Evolutionary conservation across 73 alveolate genomes (phyloP).

Genomic region (Tetrahymena borealis): DNA sequence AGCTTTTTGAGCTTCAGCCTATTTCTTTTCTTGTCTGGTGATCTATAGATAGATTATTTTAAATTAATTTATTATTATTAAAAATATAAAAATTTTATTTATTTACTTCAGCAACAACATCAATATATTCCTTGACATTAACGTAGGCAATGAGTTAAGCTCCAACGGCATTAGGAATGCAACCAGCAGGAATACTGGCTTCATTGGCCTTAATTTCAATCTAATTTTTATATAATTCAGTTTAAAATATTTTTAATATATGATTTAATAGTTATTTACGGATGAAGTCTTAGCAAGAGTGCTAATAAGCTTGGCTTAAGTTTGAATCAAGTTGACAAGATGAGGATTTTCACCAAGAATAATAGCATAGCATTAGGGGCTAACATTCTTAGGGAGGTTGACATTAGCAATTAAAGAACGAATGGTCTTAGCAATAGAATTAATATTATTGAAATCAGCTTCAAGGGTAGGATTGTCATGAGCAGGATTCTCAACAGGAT

Average conservation of each 20-base stretch:
- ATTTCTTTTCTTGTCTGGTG: background rate
- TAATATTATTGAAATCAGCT: background rate
- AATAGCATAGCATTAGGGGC: slow-evolving; percentile 4
- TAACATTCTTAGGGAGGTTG: slow-evolving; percentile 18
- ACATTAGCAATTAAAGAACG: slow-evolving; percentile 15
- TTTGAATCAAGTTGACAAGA: background rate
- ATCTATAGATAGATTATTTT: background rate
- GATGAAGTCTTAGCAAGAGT: slow-evolving; percentile 15
- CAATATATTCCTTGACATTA: background rate
- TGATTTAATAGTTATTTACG: slow-evolving; percentile 5
- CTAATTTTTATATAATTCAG: background rate
- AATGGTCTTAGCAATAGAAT: background rate
- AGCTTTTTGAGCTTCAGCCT: background rate
- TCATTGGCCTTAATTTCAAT: background rate
- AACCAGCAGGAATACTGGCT: background rate
- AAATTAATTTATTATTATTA: background rate
- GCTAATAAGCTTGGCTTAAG: slow-evolving; percentile 13
- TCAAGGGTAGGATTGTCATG: slow-evolving; percentile 58
- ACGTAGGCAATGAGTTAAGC: background rate
- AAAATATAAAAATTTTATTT: too few relatives aligned
- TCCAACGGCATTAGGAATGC: background rate
- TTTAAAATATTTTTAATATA: background rate
- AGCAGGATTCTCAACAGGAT: slow-evolving; percentile 59
- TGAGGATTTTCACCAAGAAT: background rate
- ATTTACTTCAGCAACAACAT: background rate